These are phyloP conservation scores for Globisporangium polare DNA, from an alignment of 352 stramenopile species.

Conservation along the genomic window DNA sequence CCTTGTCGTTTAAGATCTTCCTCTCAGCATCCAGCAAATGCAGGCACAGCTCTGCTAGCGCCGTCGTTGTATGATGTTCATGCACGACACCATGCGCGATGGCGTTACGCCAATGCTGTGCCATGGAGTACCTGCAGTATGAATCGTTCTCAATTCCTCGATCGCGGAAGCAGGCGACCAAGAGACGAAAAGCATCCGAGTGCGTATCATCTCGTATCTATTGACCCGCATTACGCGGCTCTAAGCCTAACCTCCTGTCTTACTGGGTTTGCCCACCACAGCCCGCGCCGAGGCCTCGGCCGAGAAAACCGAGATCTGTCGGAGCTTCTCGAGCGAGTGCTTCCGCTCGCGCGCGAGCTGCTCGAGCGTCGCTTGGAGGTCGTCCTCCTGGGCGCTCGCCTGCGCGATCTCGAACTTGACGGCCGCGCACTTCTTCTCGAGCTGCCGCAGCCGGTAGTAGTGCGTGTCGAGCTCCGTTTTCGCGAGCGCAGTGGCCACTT, in stretches of 20 bases:
- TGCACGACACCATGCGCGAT: too few species aligned
- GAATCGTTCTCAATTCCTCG: too few species aligned
- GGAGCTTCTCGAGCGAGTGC: constrained; percentile 45
- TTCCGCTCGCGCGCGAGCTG: constrained; percentile 42
- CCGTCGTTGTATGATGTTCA: neutral
- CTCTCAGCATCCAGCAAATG: too few species aligned
- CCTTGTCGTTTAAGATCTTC: neutral
- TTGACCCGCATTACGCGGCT: neutral
- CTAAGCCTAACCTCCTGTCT: neutral
- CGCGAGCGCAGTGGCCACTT: constrained; percentile 48
- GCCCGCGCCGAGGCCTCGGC: constrained; percentile 12
- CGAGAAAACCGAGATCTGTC: constrained; percentile 59
- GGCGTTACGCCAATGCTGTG: too few species aligned
- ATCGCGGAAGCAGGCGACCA: neutral
- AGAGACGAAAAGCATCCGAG: neutral
- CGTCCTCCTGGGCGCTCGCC: constrained; percentile 56
- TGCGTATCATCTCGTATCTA: neutral
- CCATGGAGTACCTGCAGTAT: too few species aligned
- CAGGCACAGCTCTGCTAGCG: neutral
- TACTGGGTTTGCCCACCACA: neutral
- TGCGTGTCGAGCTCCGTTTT: constrained; percentile 60
- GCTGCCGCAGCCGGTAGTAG: constrained; percentile 50
- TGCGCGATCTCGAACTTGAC: constrained; percentile 68
- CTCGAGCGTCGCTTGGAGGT: constrained; percentile 48
- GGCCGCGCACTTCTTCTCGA: constrained; percentile 52